Evolutionary conservation across 768 basidiomycete genomes (phyloP), one percentile per base, ranked within the genome.

Genomic region (Rubroboletus satanas): DNA sequence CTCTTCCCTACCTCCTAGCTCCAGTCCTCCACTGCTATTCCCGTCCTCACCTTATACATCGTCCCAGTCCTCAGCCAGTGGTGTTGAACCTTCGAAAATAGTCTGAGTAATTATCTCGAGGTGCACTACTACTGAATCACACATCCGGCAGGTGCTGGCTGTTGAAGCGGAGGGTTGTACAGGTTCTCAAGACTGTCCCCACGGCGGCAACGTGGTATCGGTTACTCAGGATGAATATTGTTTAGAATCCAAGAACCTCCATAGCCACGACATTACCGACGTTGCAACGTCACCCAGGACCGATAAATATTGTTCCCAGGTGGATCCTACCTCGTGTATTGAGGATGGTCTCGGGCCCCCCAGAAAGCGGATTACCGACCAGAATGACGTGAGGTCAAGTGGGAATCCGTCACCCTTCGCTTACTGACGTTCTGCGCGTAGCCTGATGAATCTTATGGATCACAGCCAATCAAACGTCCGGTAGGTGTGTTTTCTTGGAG

Each of bases 21-120:
- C 82, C 10, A 83, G 79, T 57, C 80, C 82, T 46, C 60, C 65
- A 8, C 64, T 66, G 17, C n/a, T 75, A 38, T 74, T 80, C 61
- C 71, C 74, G 56, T 73, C 79, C 45, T 77, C 79, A 7, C 75
- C 79, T 5, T 57, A 65, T n/a, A 60, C 56, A 32, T 70, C 66
- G 12, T 74, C 75, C 28, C 68, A 68, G 39, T 71, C 72, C 21
- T 68, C 70, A 2, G 56, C 49, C 6, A 37, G 39, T 10, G 58
- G 38, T 17, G 14, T 18, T 36, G 59, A 59, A 15, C 35, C 48
- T n/a, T 45, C 55, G 10, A 54, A 57, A 46, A 58, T 21, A 63
- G 69, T 69, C 39, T 11, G 62, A 51, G 15, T 6, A 14, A 42
- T 44, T 12, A 23, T 39, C 15, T 48, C 5, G 8, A 8, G 8